A percentile compares a stretch with the other conserved stretches of the same genome.
Evolutionary conservation across 2,329 filamentous ascomycete species (phyloP).

Genomic region (Cercospora zeina): DNA sequence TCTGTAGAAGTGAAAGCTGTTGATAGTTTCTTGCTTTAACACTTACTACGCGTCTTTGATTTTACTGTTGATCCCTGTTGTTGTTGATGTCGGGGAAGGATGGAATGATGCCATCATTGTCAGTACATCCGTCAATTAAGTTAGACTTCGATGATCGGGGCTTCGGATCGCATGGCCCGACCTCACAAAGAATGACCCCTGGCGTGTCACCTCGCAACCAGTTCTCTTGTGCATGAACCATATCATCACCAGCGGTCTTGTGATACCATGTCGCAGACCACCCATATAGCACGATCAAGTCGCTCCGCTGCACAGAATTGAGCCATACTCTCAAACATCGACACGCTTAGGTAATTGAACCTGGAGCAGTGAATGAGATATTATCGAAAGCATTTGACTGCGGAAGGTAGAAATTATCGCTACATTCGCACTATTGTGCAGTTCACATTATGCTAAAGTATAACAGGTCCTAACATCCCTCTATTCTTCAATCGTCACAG

Average conservation of each 20-base stretch:
- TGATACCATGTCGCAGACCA: too few species aligned
- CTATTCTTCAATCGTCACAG: constrained; percentile 28
- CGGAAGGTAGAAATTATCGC: neutral
- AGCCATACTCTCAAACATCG: too few species aligned
- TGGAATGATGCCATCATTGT: constrained; percentile 18
- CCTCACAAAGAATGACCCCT: neutral
- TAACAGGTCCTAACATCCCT: neutral
- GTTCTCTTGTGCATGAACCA: neutral
- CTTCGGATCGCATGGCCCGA: constrained; percentile 4
- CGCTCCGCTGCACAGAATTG: too few species aligned
- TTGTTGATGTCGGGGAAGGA: constrained; percentile 10
- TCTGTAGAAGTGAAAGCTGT: neutral
- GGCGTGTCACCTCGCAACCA: neutral
- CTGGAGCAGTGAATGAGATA: too few species aligned
- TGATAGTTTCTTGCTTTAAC: neutral
- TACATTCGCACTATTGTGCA: neutral
- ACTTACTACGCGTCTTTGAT: constrained; percentile 5
- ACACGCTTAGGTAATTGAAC: too few species aligned
- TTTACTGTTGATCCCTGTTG: constrained; percentile 7
- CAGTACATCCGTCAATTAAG: constrained; percentile 10
- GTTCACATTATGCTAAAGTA: constrained; percentile 1
- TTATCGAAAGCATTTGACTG: neutral
- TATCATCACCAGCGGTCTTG: neutral
- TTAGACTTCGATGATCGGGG: constrained; percentile 11
- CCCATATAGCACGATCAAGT: too few species aligned